Evolutionary conservation across 2,329 filamentous ascomycete species (phyloP).

Genomic region (Geosmithia morbida): DNA sequence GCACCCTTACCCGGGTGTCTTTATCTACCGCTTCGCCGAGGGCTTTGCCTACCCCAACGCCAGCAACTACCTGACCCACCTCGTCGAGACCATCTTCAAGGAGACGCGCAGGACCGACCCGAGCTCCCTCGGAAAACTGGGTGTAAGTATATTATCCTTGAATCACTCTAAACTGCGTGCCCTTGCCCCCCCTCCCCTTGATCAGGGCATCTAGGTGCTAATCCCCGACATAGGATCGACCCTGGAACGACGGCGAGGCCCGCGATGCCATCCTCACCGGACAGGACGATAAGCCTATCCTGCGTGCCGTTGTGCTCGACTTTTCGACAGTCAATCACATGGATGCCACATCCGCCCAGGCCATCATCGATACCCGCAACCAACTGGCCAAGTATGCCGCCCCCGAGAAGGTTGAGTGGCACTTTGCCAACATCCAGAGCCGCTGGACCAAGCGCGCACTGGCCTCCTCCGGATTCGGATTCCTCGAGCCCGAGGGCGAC

Average conservation of each 20-base stretch:
- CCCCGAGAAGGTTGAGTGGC: conserved; percentile 82
- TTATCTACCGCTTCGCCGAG: conserved; percentile 91
- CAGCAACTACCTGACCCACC: conserved; percentile 71
- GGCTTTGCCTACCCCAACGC: conserved; percentile 96
- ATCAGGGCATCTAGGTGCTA: conserved; percentile 29
- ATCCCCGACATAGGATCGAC: conserved; percentile 46
- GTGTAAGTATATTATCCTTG: neutral
- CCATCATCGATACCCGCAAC: conserved; percentile 86
- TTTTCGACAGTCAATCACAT: conserved; percentile 91
- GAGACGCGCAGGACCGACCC: conserved; percentile 61
- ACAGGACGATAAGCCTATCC: conserved; percentile 41
- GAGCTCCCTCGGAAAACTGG: conserved; percentile 14
- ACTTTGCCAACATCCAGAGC: conserved; percentile 87
- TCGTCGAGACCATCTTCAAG: conserved; percentile 52
- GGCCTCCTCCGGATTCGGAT: conserved; percentile 38
- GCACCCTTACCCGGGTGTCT: conserved; percentile 68
- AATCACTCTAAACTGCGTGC: neutral
- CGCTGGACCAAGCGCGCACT: conserved; percentile 44
- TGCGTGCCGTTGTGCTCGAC: conserved; percentile 86
- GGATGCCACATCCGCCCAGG: conserved; percentile 84
- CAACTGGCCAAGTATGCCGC: conserved; percentile 76
- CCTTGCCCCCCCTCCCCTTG: neutral
- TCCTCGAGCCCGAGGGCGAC: conserved; percentile 4
- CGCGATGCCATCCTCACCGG: neutral
- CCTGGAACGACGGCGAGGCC: conserved; percentile 81